A percentile compares a stretch with the other conserved stretches of the same genome.
Conservation (phyloP, 441 rosid genomes). For the Adansonia madagascariensis region DNA sequence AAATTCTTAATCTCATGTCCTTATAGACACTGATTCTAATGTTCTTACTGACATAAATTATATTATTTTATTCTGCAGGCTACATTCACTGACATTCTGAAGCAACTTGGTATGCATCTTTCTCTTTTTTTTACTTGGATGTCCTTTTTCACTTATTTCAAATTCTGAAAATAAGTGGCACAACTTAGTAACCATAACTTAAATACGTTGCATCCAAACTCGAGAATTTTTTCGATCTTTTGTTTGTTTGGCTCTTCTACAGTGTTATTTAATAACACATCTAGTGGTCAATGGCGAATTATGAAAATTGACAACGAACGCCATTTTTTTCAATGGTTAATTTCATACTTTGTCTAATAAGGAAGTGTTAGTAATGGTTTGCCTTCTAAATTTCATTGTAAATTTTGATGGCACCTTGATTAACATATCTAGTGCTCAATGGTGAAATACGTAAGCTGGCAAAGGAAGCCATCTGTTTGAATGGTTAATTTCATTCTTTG, state of each 20-base stretch:
- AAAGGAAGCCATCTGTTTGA: background rate
- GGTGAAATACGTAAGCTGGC: background rate
- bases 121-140: constrained; percentile 14
- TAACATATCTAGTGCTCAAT: background rate
- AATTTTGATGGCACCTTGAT: background rate
- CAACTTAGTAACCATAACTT: background rate
- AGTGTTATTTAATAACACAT: background rate
- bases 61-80: constrained; percentile 66
- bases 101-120: constrained; percentile 69
- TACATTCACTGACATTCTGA: constrained; percentile 90
- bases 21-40: background rate
- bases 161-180: constrained; percentile 9
- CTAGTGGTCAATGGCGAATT: background rate
- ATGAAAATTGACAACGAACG: constrained; percentile 5
- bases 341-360: background rate
- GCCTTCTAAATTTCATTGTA: background rate
- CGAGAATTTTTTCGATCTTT: background rate
- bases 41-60: constrained; percentile 13
- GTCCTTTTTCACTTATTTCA: background rate
- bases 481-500: background rate
- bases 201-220: background rate
- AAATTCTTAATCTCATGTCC: background rate
- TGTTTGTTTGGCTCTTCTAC: constrained; percentile 1
- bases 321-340: background rate
- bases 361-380: background rate